Evolutionary conservation across 2,329 filamentous ascomycete species (phyloP).

Genomic region (Venturia oleaginea): DNA sequence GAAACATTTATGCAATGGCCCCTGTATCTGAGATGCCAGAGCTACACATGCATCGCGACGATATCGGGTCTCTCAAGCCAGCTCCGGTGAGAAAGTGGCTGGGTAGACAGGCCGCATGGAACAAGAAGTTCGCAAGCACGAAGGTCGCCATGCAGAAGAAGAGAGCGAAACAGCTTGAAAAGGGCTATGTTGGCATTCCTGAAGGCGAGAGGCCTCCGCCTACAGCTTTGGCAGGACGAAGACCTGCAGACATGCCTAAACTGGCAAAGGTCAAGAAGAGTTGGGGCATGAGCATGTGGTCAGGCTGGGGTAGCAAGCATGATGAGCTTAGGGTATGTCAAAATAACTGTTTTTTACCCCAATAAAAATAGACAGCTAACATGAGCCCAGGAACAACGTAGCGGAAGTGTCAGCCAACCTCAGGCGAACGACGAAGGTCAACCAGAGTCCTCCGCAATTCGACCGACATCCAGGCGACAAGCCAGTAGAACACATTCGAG

Average conservation of each 20-base stretch:
- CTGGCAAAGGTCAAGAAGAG: slow-evolving; percentile 54
- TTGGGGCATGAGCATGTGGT: slow-evolving; percentile 74
- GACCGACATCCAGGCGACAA: slow-evolving; percentile 15
- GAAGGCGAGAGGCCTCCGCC: slow-evolving; percentile 70
- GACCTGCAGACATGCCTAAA: slow-evolving; percentile 36
- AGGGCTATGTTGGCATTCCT: slow-evolving; percentile 57
- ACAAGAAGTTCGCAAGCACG: slow-evolving; percentile 58
- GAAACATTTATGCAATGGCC: slow-evolving; percentile 60
- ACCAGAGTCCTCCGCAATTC: slow-evolving; percentile 13
- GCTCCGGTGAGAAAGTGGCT: slow-evolving; percentile 79
- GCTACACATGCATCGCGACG: slow-evolving; percentile 52
- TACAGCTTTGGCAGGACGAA: slow-evolving; percentile 67
- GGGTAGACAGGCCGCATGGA: slow-evolving; percentile 61
- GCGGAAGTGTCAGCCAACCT: slow-evolving; percentile 19
- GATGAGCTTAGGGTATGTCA: slow-evolving; percentile 61
- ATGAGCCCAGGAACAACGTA: slow-evolving; percentile 12
- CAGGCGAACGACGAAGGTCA: slow-evolving; percentile 21
- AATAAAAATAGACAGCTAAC: background rate
- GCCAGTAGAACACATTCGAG: slow-evolving; percentile 23
- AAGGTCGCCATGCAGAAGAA: slow-evolving; percentile 64
- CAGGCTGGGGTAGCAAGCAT: slow-evolving; percentile 78
- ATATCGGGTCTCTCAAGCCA: slow-evolving; percentile 72
- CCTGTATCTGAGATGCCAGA: slow-evolving; percentile 56
- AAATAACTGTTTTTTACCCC: background rate
- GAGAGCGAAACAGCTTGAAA: slow-evolving; percentile 61